phyloP scores from a whole-genome alignment of 2,329 filamentous ascomycete genomes.

The Paecilomyces niveus region DNA sequence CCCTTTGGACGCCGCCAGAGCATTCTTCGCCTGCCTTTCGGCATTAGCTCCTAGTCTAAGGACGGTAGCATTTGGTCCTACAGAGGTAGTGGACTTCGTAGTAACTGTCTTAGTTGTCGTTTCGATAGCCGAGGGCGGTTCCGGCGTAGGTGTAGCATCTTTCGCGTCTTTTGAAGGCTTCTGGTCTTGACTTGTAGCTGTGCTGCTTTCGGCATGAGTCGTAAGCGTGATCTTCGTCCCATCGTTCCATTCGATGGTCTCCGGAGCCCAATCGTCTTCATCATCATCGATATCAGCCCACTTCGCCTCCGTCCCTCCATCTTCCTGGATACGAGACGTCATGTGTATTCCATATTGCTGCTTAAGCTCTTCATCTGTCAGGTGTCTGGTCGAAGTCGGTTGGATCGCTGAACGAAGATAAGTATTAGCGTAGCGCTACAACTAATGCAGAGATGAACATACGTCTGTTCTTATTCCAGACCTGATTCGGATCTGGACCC shows the following conservation, averaged over 20 bases:
- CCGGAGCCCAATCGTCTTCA: constrained; percentile 62
- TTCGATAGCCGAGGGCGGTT: constrained; percentile 18
- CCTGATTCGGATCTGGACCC: constrained; percentile 60
- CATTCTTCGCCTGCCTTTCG: constrained; percentile 39
- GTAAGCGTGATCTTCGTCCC: constrained; percentile 58
- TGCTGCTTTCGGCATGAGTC: constrained; percentile 27
- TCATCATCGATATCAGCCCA: constrained; percentile 66
- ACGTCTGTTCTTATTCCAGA: constrained; percentile 64
- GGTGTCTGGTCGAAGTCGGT: constrained; percentile 54
- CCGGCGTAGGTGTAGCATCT: constrained; percentile 10
- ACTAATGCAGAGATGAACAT: constrained; percentile 16
- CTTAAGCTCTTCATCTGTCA: constrained; percentile 62
- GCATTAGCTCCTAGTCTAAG: constrained; percentile 41
- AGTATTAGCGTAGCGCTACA: constrained; percentile 12
- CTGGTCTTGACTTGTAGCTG: constrained; percentile 12
- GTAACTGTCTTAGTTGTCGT: constrained; percentile 17
- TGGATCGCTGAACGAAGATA: constrained; percentile 37
- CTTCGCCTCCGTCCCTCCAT: constrained; percentile 58
- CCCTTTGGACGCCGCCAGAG: constrained; percentile 41
- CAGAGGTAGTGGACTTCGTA: constrained; percentile 34
- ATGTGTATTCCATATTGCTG: constrained; percentile 63
- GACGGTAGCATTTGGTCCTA: constrained; percentile 45
- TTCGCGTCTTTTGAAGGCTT: constrained; percentile 14
- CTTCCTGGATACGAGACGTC: constrained; percentile 57
- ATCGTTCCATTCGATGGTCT: constrained; percentile 63